Percentiles rank a stretch among this genome's conserved stretches.
phyloP scores from a whole-genome alignment of 768 basidiomycete genomes.

The Rickenella mellea region DNA sequence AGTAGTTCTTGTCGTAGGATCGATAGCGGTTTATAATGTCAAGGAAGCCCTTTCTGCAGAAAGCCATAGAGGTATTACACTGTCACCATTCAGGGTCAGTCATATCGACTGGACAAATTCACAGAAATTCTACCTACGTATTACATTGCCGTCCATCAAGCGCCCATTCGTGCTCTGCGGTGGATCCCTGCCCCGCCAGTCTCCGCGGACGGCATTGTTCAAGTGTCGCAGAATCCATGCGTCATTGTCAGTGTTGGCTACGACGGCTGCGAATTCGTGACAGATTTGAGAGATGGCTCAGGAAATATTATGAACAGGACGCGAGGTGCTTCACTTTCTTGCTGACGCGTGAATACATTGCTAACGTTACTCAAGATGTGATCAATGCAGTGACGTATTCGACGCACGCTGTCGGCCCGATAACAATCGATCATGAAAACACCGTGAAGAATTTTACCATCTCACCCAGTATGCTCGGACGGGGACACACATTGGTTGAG shows the following conservation, averaged over 20 bases:
- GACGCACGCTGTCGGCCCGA: constrained; percentile 54
- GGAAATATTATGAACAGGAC: constrained; percentile 69
- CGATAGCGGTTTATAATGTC: constrained; percentile 25
- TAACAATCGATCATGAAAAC: constrained; percentile 80
- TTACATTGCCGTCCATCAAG: constrained; percentile 68
- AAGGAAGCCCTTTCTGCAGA: constrained; percentile 11
- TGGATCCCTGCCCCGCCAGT: constrained; percentile 67
- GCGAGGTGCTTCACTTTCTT: constrained; percentile 37
- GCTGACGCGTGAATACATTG: neutral
- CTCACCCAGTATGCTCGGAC: constrained; percentile 63
- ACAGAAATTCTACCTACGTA: constrained; percentile 54
- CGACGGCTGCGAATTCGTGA: constrained; percentile 68
- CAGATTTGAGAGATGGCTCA: constrained; percentile 65
- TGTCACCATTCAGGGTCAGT: too few species aligned
- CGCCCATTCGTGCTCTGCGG: constrained; percentile 63
- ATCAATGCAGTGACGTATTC: constrained; percentile 62
- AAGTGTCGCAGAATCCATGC: constrained; percentile 50
- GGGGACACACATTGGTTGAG: constrained; percentile 63
- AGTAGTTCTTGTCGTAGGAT: constrained; percentile 12
- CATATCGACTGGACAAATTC: constrained; percentile 6
- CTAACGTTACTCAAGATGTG: constrained; percentile 39
- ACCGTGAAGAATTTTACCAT: constrained; percentile 67
- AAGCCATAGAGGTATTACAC: neutral
- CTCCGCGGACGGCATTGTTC: constrained; percentile 34
- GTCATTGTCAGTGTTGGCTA: constrained; percentile 72